These are phyloP conservation scores for Mimosa bimucronata DNA, from an alignment of 306 rosid genomes.

Conservation along the genomic window DNA sequence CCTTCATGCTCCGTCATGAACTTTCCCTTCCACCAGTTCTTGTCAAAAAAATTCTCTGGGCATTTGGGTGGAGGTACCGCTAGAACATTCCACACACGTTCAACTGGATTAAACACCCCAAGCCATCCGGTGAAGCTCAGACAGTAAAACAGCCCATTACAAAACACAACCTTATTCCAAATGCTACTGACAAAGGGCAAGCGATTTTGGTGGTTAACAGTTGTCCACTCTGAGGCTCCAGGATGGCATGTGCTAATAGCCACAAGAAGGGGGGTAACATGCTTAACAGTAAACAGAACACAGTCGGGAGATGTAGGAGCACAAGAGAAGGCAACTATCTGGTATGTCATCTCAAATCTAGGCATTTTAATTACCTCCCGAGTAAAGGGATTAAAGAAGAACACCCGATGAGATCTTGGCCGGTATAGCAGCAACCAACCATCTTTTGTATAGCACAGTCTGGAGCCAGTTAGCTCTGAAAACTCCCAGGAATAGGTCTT, in stretches of 20 bases:
- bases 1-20: slow-evolving; percentile 80
- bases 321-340: slow-evolving; percentile 80
- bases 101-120: slow-evolving; percentile 69
- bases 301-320: slow-evolving; percentile 77
- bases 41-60: slow-evolving; percentile 78
- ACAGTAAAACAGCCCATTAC: slow-evolving; percentile 76
- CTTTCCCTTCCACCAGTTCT: slow-evolving; percentile 87
- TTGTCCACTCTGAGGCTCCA: slow-evolving; percentile 75
- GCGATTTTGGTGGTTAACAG: slow-evolving; percentile 72
- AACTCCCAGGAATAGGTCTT: slow-evolving; percentile 59
- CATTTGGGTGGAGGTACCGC: slow-evolving; percentile 84
- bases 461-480: slow-evolving; percentile 70
- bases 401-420: slow-evolving; percentile 58
- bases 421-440: slow-evolving; percentile 81
- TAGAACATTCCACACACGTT: slow-evolving; percentile 72
- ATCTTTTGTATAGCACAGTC: slow-evolving; percentile 78
- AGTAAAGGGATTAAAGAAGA: slow-evolving; percentile 80
- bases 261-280: slow-evolving; percentile 67
- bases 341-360: slow-evolving; percentile 73
- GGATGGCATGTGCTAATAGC: slow-evolving; percentile 78
- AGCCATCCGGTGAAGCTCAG: slow-evolving; percentile 85
- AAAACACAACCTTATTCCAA: slow-evolving; percentile 87
- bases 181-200: slow-evolving; percentile 90
- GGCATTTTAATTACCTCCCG: slow-evolving; percentile 65
- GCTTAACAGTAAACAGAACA: slow-evolving; percentile 75